Conservation (phyloP, 768 basidiomycete genomes). For the Lactarius sanguifluus region DNA sequence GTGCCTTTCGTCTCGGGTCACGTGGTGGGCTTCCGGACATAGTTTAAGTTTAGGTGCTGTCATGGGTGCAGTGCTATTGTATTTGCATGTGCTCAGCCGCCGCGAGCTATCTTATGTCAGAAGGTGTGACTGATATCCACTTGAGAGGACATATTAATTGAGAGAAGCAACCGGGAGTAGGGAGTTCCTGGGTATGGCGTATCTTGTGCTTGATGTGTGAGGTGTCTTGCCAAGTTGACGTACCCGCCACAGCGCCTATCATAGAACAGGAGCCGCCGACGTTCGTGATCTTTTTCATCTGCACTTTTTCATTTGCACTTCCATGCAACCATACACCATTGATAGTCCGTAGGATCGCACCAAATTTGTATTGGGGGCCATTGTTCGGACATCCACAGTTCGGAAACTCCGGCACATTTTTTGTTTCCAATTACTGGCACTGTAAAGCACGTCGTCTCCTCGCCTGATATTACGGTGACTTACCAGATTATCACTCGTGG, state of each 20-base stretch:
- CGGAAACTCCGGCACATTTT: too few relatives aligned
- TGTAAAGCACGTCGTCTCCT: not conserved
- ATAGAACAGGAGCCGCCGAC: not conserved
- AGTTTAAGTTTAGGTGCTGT: not conserved
- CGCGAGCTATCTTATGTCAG: not conserved
- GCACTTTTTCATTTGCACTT: not conserved
- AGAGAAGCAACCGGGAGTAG: not conserved
- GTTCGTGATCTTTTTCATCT: not conserved
- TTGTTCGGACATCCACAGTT: not conserved
- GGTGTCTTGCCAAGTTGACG: not conserved
- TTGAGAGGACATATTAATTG: not conserved
- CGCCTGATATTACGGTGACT: not conserved
- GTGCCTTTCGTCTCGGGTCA: not conserved
- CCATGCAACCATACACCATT: not conserved
- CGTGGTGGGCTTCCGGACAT: not conserved
- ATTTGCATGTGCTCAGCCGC: not conserved
- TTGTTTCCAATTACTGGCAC: not conserved
- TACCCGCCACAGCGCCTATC: not conserved
- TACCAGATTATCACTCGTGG: not conserved
- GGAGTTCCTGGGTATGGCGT: not conserved
- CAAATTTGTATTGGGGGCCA: not conserved
- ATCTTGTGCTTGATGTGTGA: not conserved
- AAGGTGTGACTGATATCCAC: not conserved
- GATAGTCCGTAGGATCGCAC: not conserved
- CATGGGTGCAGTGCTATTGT: not conserved